These are phyloP conservation scores for Ascodesmis nigricans DNA, from an alignment of 495 filamentous ascomycete species.

Conservation along the genomic window DNA sequence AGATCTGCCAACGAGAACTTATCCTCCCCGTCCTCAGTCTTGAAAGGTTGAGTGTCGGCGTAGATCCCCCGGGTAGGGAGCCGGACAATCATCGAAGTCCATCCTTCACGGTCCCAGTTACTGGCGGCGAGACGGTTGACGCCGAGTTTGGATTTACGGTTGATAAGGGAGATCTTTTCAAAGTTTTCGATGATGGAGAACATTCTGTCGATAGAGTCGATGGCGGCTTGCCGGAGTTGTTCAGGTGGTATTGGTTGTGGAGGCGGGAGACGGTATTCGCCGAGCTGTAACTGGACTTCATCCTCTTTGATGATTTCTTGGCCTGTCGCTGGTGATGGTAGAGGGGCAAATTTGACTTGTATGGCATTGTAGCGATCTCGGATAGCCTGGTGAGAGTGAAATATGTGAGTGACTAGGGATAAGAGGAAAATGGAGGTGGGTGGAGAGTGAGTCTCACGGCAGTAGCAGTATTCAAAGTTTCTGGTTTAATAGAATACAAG, in stretches of 20 bases:
- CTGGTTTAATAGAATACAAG: slow-evolving; percentile 16
- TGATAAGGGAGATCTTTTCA: slow-evolving; percentile 33
- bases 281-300: slow-evolving; percentile 17
- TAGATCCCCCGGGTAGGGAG: slow-evolving; percentile 55
- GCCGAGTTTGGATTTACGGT: slow-evolving; percentile 28
- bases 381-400: background rate
- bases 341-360: too few relatives aligned
- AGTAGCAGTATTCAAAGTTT: slow-evolving; percentile 29
- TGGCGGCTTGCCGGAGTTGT: slow-evolving; percentile 42
- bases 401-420: background rate
- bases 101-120: slow-evolving; percentile 69
- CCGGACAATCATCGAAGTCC: slow-evolving; percentile 68
- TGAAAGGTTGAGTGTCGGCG: slow-evolving; percentile 4
- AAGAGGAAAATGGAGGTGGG: background rate
- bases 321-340: background rate
- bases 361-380: too few relatives aligned
- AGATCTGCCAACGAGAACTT: slow-evolving; percentile 33
- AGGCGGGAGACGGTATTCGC: slow-evolving; percentile 49
- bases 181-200: slow-evolving; percentile 52
- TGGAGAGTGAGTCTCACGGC: slow-evolving; percentile 10
- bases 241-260: slow-evolving; percentile 48
- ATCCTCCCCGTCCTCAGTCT: slow-evolving; percentile 6
- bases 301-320: slow-evolving; percentile 18
- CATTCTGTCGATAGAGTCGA: slow-evolving; percentile 47
- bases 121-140: slow-evolving; percentile 69